Conservation (phyloP, 176 grass and related monocot species). For the Oryza nivara region DNA sequence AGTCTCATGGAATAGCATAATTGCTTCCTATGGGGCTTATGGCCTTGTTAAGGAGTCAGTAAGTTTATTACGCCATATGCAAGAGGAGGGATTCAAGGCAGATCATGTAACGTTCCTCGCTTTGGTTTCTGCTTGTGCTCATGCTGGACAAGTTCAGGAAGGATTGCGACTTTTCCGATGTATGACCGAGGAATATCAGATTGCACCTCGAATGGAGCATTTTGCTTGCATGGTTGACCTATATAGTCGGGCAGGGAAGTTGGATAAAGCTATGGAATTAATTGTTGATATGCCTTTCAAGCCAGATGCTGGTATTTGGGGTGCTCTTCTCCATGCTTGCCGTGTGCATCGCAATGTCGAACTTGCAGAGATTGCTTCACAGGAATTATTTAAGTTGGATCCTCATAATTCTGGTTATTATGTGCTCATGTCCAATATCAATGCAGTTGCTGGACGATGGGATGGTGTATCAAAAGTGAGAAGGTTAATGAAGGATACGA, state of each 20-base stretch:
- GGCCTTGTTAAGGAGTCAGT: conserved; percentile 73
- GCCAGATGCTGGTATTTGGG: conserved; percentile 86
- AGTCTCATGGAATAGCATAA: conserved; percentile 93
- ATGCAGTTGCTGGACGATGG: conserved; percentile 83
- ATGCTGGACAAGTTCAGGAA: conserved; percentile 76
- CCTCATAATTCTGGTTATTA: conserved; percentile 89
- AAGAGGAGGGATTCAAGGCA: conserved; percentile 63
- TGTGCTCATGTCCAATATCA: conserved; percentile 90
- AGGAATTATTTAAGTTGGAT: conserved; percentile 71
- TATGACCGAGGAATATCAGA: conserved; percentile 64
- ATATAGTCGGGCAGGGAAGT: conserved; percentile 71
- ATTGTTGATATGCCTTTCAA: conserved; percentile 73
- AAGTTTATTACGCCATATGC: conserved; percentile 63
- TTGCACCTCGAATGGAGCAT: conserved; percentile 72
- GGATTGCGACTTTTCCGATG: conserved; percentile 60
- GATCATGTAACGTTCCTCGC: conserved; percentile 86
- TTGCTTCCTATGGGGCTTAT: conserved; percentile 80
- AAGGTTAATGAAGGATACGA: conserved; percentile 86
- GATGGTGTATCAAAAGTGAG: conserved; percentile 73
- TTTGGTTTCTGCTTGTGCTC: conserved; percentile 83
- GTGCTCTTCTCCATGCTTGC: conserved; percentile 78
- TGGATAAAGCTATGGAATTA: conserved; percentile 71
- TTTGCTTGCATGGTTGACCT: conserved; percentile 83
- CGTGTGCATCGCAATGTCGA: conserved; percentile 66
- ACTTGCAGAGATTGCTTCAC: conserved; percentile 71